Base-by-base conservation (phyloP, 179 eudicot species). In the Gypsophila paniculata region DNA sequence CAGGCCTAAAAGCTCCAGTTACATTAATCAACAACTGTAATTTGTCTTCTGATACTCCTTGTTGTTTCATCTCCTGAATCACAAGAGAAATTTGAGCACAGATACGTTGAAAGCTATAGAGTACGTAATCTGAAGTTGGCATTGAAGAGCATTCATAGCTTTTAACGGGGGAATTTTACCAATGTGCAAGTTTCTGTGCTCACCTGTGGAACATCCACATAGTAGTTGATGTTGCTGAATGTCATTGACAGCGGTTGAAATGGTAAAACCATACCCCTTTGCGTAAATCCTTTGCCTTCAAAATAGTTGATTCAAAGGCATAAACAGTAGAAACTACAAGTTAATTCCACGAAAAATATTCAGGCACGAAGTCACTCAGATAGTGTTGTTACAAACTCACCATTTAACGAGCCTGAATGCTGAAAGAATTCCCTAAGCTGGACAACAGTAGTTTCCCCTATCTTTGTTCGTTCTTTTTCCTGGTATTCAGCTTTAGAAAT, bases 1-100 rank as follows among this genome's bases (percentile, higher is more conserved):
- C 95, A 38, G 98, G 98, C 85, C 94, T 88, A 75, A 93, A 93
- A 68, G 95, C 92, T 77, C 98, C 98, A 10, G 92, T 93, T 39
- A 93, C 84, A 75, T 90, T 74, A 61, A 85, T 83, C 72, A 93
- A 75, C 78, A 93, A 71, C 81, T 90, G 98, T 68, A 93, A 48
- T 78, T 77, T 86, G 29, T 93, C 93, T 75, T 86, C 98, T 70
- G 60, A 32, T 73, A 93, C 36, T 19, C 98, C 98, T 82, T 93
- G 87, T 77, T 90, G 98, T 85, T 89, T 93, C 86, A 93, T 77
- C 74, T 93, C 98, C 98, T 93, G 84, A 78, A 75, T 61, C 65
- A 79, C 13, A 17, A 77, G 19, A 66, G 12, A 44, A 21, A 48
- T 32, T 38, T 57, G 46, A 42, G 22, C 54, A 7, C 17, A n/a